Percentiles rank a stretch among this genome's conserved stretches.
Conservation (phyloP, 371 early-diverging fungal species). For the Apophysomyces trapeziformis region DNA sequence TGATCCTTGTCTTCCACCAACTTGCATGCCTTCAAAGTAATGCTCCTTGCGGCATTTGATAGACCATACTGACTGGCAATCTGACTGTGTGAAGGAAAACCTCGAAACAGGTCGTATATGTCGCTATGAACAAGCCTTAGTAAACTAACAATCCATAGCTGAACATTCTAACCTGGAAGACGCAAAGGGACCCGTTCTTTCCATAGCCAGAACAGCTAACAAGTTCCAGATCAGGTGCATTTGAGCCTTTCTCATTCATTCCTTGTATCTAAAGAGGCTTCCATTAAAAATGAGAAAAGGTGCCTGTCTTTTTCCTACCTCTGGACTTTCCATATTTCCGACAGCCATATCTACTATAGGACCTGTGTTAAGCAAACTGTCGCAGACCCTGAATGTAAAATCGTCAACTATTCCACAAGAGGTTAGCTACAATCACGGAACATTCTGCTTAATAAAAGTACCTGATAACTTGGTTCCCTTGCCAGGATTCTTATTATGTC, state of each 20-base stretch:
- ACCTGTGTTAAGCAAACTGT: conserved; percentile 79
- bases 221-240: conserved; percentile 69
- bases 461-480: conserved; percentile 11
- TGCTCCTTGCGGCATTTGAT: conserved; percentile 63
- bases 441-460: conserved; percentile 6
- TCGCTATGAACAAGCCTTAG: conserved; percentile 36
- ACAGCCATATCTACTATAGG: conserved; percentile 80
- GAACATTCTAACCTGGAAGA: conserved; percentile 63
- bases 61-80: conserved; percentile 72
- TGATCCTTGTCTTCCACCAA: conserved; percentile 37
- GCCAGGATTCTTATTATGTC: conserved; percentile 18
- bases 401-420: conserved; percentile 10
- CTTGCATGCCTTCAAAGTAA: conserved; percentile 49
- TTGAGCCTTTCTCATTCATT: not conserved
- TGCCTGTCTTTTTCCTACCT: conserved; percentile 1
- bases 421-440: not conserved
- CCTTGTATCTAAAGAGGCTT: not conserved
- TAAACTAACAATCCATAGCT: not conserved
- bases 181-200: conserved; percentile 73
- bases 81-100: conserved; percentile 70
- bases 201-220: conserved; percentile 84
- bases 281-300: not conserved
- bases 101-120: conserved; percentile 78
- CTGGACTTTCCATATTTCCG: conserved; percentile 60
- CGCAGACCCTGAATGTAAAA: conserved; percentile 73